Evolutionary conservation across 768 basidiomycete genomes (phyloP).

Genomic region (Xerocomus potaroensis): DNA sequence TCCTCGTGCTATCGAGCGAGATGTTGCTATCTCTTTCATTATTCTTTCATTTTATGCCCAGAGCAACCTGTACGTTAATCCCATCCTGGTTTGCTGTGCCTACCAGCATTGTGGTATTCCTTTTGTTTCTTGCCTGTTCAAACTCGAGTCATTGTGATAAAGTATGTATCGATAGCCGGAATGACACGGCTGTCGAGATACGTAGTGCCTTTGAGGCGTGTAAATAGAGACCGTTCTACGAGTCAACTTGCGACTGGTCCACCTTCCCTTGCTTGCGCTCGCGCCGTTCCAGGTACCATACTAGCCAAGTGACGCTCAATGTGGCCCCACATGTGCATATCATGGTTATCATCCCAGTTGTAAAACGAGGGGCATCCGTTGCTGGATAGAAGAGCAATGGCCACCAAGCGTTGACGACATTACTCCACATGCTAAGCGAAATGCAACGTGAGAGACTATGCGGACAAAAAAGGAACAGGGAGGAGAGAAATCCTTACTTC

Average conservation of each 20-base stretch:
- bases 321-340: slow-evolving; percentile 56
- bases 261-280: slow-evolving; percentile 21
- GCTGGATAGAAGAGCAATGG: slow-evolving; percentile 70
- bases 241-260: background rate
- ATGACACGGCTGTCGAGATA: background rate
- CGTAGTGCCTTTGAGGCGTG: too few species aligned
- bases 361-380: slow-evolving; percentile 64
- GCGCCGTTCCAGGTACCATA: slow-evolving; percentile 50
- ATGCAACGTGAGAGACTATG: background rate
- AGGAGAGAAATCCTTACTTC: slow-evolving; percentile 58
- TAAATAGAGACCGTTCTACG: background rate
- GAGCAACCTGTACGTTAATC: background rate
- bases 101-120: slow-evolving; percentile 8
- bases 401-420: slow-evolving; percentile 68
- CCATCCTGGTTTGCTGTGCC: slow-evolving; percentile 16
- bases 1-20: slow-evolving; percentile 13
- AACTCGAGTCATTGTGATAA: slow-evolving; percentile 6
- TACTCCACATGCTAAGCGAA: slow-evolving; percentile 57
- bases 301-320: slow-evolving; percentile 48
- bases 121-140: slow-evolving; percentile 1
- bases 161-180: slow-evolving; percentile 14
- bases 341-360: slow-evolving; percentile 68
- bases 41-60: background rate
- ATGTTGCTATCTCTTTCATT: slow-evolving; percentile 4
- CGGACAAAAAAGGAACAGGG: too few species aligned